phyloP scores from a whole-genome alignment of 257 asterid genomes.

The Eustoma russellianum region DNA sequence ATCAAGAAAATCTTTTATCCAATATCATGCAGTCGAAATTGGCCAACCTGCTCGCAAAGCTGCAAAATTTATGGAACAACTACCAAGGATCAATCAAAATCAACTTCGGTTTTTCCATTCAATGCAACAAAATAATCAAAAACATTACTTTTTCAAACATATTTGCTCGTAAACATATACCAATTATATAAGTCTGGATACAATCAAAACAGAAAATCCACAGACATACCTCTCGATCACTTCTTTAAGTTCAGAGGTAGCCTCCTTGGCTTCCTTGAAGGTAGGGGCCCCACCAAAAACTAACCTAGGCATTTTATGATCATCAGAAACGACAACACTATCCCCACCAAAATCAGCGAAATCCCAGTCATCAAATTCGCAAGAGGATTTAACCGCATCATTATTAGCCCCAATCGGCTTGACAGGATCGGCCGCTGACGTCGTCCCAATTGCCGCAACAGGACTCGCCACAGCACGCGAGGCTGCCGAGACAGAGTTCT shows the following conservation, averaged over 20 bases:
- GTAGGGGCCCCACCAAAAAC: conserved; percentile 59
- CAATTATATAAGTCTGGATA: neutral
- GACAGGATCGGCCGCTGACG: conserved; percentile 23
- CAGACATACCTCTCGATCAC: conserved; percentile 50
- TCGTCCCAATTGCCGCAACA: conserved; percentile 3
- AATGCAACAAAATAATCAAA: neutral
- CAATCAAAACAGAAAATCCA: neutral
- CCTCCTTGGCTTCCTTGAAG: conserved; percentile 64
- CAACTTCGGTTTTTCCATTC: no score
- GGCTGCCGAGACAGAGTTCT: conserved; percentile 20
- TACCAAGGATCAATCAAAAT: neutral
- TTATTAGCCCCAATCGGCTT: conserved; percentile 10
- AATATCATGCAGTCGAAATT: no score
- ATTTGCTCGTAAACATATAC: neutral
- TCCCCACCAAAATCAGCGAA: conserved; percentile 41
- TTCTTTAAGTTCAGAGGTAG: conserved; percentile 63
- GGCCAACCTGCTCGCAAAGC: no score
- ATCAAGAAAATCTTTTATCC: no score
- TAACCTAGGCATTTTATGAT: conserved; percentile 41
- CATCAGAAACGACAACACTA: neutral
- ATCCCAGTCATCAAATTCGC: conserved; percentile 67
- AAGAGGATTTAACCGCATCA: conserved; percentile 24
- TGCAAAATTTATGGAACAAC: no score
- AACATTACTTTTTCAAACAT: neutral
- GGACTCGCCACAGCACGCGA: conserved; percentile 19